phyloP scores from a whole-genome alignment of 768 basidiomycete species.

The Neoboletus brunneissimus region DNA sequence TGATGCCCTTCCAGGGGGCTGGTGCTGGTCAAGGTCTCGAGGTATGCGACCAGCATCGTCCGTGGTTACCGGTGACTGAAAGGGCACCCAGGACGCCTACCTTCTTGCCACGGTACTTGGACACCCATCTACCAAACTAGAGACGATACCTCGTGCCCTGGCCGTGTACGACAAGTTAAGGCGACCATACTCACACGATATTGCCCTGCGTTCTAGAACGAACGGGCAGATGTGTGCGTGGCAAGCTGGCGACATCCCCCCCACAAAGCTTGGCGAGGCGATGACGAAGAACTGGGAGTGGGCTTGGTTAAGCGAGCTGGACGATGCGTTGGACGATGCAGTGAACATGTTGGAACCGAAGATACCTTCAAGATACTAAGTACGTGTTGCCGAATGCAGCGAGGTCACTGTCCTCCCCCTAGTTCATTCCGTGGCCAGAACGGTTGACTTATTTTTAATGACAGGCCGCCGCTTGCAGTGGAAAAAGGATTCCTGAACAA shows the following conservation, averaged over 20 bases:
- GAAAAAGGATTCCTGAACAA: neutral
- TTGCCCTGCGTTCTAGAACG: slow-evolving; percentile 27
- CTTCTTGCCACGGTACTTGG: slow-evolving; percentile 41
- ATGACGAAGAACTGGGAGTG: slow-evolving; percentile 59
- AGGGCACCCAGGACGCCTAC: slow-evolving; percentile 33
- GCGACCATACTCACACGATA: slow-evolving; percentile 42
- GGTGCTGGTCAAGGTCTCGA: slow-evolving; percentile 46
- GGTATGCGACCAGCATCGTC: slow-evolving; percentile 25
- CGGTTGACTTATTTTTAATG: too few relatives aligned
- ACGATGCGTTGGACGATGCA: slow-evolving; percentile 20
- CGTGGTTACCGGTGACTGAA: neutral
- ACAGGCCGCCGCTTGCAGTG: neutral
- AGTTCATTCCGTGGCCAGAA: neutral
- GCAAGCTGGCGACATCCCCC: slow-evolving; percentile 24
- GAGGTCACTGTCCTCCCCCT: neutral
- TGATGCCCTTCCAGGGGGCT: slow-evolving; percentile 43
- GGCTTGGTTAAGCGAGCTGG: slow-evolving; percentile 33
- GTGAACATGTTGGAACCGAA: slow-evolving; percentile 11
- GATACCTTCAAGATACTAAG: neutral
- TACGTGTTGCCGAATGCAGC: neutral
- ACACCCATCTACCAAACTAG: slow-evolving; percentile 34
- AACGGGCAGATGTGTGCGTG: slow-evolving; percentile 14
- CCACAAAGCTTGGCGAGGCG: slow-evolving; percentile 39
- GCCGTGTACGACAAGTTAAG: slow-evolving; percentile 50
- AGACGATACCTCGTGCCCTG: slow-evolving; percentile 42